Percentiles rank a stretch among this genome's conserved stretches.
Evolutionary conservation across 768 basidiomycete species (phyloP).

Genomic region (Collybia mongolica): DNA sequence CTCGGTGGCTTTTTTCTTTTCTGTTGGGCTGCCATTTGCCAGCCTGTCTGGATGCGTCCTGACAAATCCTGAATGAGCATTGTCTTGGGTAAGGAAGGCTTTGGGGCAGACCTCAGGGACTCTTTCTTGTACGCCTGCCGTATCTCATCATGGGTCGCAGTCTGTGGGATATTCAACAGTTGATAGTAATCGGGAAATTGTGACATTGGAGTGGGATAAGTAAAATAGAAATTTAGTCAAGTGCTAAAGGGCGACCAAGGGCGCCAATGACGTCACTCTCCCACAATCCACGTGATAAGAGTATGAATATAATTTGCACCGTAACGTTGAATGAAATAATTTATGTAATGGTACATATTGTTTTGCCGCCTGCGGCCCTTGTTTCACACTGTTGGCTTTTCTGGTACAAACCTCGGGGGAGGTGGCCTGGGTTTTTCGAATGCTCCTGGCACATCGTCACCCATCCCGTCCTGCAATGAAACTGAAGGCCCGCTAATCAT

Average conservation of each 20-base stretch:
- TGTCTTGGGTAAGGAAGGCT: not conserved
- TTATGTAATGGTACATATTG: too few species aligned
- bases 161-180: conserved; percentile 53
- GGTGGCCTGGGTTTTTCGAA: conserved; percentile 44
- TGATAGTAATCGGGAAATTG: conserved; percentile 80
- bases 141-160: conserved; percentile 68
- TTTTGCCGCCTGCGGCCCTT: too few species aligned
- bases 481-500: conserved; percentile 28
- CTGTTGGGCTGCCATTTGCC: conserved; percentile 62
- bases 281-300: too few species aligned
- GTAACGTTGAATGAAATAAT: too few species aligned
- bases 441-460: conserved; percentile 22
- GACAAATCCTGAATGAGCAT: conserved; percentile 14
- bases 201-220: conserved; percentile 44
- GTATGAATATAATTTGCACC: too few species aligned
- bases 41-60: conserved; percentile 92
- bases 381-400: too few species aligned
- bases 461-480: conserved; percentile 14
- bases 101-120: conserved; percentile 55
- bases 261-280: too few species aligned
- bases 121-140: conserved; percentile 79
- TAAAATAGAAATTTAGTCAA: too few species aligned
- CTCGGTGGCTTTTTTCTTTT: conserved; percentile 77
- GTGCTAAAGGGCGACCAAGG: too few species aligned
- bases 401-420: conserved; percentile 15